Evolutionary conservation across 2,329 filamentous ascomycete species (phyloP).

Genomic region (Teratosphaeria destructans): DNA sequence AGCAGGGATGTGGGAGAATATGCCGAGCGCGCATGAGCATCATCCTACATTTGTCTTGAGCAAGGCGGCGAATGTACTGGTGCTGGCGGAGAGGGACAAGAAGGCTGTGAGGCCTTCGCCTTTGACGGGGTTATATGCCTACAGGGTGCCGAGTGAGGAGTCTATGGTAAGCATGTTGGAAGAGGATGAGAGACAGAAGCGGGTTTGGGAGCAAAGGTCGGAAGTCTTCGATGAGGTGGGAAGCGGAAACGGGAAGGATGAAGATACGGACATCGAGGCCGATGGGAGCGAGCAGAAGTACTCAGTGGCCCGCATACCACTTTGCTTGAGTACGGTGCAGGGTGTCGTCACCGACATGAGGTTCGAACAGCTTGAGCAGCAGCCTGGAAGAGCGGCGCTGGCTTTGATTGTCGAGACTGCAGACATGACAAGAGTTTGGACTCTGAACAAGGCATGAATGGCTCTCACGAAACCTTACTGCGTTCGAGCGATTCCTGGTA

Average conservation of each 20-base stretch:
- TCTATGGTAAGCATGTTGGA: neutral
- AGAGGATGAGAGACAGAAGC: conserved; percentile 10
- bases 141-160: conserved; percentile 15
- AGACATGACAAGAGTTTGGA: conserved; percentile 17
- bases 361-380: conserved; percentile 9
- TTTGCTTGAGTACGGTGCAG: conserved; percentile 18
- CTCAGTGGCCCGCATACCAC: conserved; percentile 16
- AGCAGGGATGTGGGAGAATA: conserved; percentile 21
- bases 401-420: conserved; percentile 14
- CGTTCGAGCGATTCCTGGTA: neutral
- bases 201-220: conserved; percentile 2
- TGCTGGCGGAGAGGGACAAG: conserved; percentile 23
- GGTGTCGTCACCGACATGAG: conserved; percentile 17
- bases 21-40: conserved; percentile 24
- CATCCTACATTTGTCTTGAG: conserved; percentile 20
- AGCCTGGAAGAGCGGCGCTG: conserved; percentile 2
- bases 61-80: conserved; percentile 11
- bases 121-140: conserved; percentile 20
- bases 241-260: neutral
- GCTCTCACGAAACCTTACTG: neutral
- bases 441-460: conserved; percentile 11
- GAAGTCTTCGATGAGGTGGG: conserved; percentile 10
- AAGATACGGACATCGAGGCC: neutral
- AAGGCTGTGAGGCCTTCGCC: conserved; percentile 17
- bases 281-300: conserved; percentile 4